Percentiles rank a stretch among this genome's conserved stretches.
phyloP scores from a whole-genome alignment of 768 basidiomycete species.

The Hygrophoropsis aurantiaca region DNA sequence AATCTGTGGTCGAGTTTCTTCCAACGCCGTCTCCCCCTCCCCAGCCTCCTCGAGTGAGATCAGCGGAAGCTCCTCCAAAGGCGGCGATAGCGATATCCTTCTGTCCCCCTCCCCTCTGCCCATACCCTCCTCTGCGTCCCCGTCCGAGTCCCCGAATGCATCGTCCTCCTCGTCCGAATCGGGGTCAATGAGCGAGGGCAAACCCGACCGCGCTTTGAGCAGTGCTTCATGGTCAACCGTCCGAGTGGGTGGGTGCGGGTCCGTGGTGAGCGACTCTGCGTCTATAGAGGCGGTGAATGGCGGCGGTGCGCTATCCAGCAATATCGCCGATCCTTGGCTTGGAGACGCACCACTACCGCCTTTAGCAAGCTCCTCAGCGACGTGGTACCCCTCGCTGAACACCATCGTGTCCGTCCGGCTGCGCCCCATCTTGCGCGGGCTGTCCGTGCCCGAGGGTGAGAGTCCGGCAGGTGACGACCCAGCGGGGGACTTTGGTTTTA shows the following conservation, averaged over 20 bases:
- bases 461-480: no score
- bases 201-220: no score
- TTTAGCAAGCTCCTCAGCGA: slow-evolving; percentile 39
- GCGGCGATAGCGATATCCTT: slow-evolving; percentile 27
- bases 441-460: slow-evolving; percentile 25
- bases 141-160: no score
- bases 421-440: slow-evolving; percentile 49
- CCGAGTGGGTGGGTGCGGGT: no score
- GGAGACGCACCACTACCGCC: slow-evolving; percentile 6
- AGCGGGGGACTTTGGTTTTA: slow-evolving; percentile 19
- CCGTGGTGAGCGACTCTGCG: no score
- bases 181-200: no score
- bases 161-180: no score
- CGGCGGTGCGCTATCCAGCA: slow-evolving; percentile 12
- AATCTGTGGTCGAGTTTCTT: no score
- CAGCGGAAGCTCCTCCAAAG: slow-evolving; percentile 25
- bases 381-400: slow-evolving; percentile 44
- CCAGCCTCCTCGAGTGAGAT: slow-evolving; percentile 28
- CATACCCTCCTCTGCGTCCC: slow-evolving; percentile 13
- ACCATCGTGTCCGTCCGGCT: slow-evolving; percentile 77
- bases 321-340: not conserved
- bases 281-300: slow-evolving; percentile 14
- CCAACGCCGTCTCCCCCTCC: no score
- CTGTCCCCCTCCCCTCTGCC: no score
- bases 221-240: no score